Evolutionary conservation across 805 yeast genomes (phyloP), one percentile per base, ranked within the genome.

Genomic region (Kluyveromyces dobzhanskii): DNA sequence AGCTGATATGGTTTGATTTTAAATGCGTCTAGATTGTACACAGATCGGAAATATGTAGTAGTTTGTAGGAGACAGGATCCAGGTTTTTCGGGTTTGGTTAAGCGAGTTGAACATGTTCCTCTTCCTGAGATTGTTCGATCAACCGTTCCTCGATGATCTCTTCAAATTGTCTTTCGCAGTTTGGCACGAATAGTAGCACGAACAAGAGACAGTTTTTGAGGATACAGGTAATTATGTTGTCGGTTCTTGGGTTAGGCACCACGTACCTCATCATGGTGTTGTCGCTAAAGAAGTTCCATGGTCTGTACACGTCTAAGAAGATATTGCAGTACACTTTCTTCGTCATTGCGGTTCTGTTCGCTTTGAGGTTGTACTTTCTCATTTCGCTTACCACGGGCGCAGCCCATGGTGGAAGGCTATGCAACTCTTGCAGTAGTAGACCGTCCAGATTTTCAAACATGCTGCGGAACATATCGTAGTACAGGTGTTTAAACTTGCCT

Each of bases 141-240:
- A 24, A 13, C 16, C 43, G 23, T 27, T 27, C 31, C 19, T 35
- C 39, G 17, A 39, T 40, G 8, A 30, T 35, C 17, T 31, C 29
- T n/a, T 40, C 39, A 34, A 40, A 35, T 17, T 34, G 31, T 23
- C 30, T 30, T 21, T 44, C 44, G 19, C 41, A 44, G 13, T 35
- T 42, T 14, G 62, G 62, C 2, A 53, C 7, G 10, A 56, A 36
- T 14, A 54, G 37, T 4, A 54, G 24, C 13, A 53, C 21, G 34
- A 53, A 56, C 9, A 55, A 47, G 4, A 41, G 21, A 7, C 46
- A 28, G 44, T 53, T 52, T 43, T 54, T 56, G 21, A 46, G 11
- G 12, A 51, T 18, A 24, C 47, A 51, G 17, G 38, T 23, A 2
- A 45, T 12, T n/a, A 46, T 29, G 39, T 38, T 42, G 38, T 52